Evolutionary conservation across 2,329 filamentous ascomycete species (phyloP).

Genomic region (Fusarium sp.): DNA sequence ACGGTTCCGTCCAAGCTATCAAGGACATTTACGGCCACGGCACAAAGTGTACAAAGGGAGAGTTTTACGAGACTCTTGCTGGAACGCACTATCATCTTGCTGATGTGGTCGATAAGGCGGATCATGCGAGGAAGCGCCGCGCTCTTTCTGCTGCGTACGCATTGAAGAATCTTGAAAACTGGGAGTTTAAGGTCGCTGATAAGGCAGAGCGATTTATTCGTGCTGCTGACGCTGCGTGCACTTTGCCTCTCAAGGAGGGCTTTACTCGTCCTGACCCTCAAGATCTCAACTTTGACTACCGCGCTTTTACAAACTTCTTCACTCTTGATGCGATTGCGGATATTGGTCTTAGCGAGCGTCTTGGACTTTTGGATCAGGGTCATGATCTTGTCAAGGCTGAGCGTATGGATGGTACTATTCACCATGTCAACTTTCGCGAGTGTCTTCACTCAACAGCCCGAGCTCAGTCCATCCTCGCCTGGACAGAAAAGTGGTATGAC

Average conservation of each 20-base stretch:
- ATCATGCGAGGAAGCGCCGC: slow-evolving; percentile 64
- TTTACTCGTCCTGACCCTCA: slow-evolving; percentile 43
- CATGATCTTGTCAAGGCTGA: slow-evolving; percentile 58
- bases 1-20: slow-evolving; percentile 38
- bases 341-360: slow-evolving; percentile 63
- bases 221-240: slow-evolving; percentile 57
- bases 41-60: slow-evolving; percentile 62
- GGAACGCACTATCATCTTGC: slow-evolving; percentile 64
- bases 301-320: slow-evolving; percentile 66
- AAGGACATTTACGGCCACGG: slow-evolving; percentile 58
- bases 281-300: slow-evolving; percentile 62
- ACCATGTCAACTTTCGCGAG: slow-evolving; percentile 60
- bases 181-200: slow-evolving; percentile 67
- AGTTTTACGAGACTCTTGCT: slow-evolving; percentile 57
- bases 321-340: slow-evolving; percentile 67
- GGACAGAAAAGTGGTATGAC: slow-evolving; percentile 64
- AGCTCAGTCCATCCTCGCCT: slow-evolving; percentile 63
- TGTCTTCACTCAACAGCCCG: slow-evolving; percentile 62
- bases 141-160: slow-evolving; percentile 64
- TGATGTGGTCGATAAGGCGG: slow-evolving; percentile 63
- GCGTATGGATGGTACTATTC: slow-evolving; percentile 58
- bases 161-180: slow-evolving; percentile 64
- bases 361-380: slow-evolving; percentile 64
- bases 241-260: slow-evolving; percentile 50
- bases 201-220: slow-evolving; percentile 59